phyloP scores from a whole-genome alignment of 2,329 filamentous ascomycete genomes.

The Calonectria fujianensis region DNA sequence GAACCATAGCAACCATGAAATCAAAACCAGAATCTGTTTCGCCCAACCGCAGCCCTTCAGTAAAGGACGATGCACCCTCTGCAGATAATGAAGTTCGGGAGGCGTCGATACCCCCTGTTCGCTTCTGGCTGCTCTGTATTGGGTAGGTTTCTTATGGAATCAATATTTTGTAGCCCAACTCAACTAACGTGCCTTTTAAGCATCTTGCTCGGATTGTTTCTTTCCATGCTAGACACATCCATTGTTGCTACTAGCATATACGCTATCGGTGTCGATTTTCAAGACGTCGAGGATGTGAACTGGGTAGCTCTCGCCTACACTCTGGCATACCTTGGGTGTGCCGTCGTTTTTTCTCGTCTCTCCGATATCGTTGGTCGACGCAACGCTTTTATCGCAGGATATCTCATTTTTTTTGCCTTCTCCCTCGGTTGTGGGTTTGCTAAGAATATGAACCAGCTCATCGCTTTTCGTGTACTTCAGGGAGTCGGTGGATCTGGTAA shows the following conservation, averaged over 20 bases:
- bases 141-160: conserved; percentile 53
- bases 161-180: background rate
- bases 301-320: conserved; percentile 75
- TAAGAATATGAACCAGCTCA: conserved; percentile 63
- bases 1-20: conserved; percentile 24
- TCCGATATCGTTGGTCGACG: conserved; percentile 74
- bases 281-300: conserved; percentile 66
- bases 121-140: conserved; percentile 59
- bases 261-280: conserved; percentile 72
- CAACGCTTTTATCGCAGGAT: conserved; percentile 69
- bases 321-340: conserved; percentile 74
- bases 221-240: conserved; percentile 76
- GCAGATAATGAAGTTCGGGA: conserved; percentile 32
- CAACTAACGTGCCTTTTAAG: conserved; percentile 56
- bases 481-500: conserved; percentile 71
- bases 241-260: conserved; percentile 76
- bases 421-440: conserved; percentile 72
- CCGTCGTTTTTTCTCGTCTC: conserved; percentile 72
- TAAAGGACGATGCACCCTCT: conserved; percentile 12
- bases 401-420: conserved; percentile 73
- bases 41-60: background rate
- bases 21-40: conserved; percentile 13
- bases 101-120: conserved; percentile 53
- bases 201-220: conserved; percentile 71
- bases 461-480: conserved; percentile 69